These are phyloP conservation scores for Microdochium bolleyi DNA, from an alignment of 2,329 filamentous ascomycete genomes.

Conservation along the genomic window DNA sequence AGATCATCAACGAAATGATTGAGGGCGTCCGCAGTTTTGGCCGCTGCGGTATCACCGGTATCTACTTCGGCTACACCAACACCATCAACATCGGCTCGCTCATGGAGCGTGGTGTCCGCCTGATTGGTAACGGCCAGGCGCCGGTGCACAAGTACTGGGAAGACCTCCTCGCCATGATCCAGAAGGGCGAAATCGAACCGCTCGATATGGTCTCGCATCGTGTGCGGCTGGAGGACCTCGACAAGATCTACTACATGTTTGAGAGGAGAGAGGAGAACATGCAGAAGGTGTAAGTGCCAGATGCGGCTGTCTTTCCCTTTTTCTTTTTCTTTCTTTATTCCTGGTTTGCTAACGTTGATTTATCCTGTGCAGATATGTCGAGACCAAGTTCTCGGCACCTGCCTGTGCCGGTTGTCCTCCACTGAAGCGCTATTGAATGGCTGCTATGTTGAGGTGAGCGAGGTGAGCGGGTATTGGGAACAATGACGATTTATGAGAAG, in stretches of 20 bases:
- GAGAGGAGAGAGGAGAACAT: constrained; percentile 57
- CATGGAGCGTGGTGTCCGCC: constrained; percentile 79
- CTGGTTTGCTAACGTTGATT: not conserved
- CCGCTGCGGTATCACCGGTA: constrained; percentile 69
- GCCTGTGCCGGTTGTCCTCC: constrained; percentile 31
- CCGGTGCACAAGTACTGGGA: constrained; percentile 84
- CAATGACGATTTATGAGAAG: too few relatives aligned
- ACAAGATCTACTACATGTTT: constrained; percentile 57
- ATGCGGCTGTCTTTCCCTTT: not conserved
- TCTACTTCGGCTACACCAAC: constrained; percentile 62
- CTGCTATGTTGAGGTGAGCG: too few relatives aligned
- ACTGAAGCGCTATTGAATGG: constrained; percentile 29
- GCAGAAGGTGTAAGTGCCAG: constrained; percentile 56
- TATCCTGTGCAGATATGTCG: constrained; percentile 34
- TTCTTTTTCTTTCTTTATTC: too few relatives aligned
- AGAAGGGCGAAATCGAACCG: constrained; percentile 62
- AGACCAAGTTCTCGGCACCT: constrained; percentile 49
- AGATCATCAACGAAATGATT: constrained; percentile 75
- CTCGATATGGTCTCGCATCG: constrained; percentile 77
- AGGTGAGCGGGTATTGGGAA: too few relatives aligned
- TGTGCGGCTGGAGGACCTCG: constrained; percentile 64
- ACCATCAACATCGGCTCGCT: constrained; percentile 77
- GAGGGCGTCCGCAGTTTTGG: constrained; percentile 65
- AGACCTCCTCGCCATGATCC: constrained; percentile 61
- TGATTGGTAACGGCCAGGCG: constrained; percentile 60